These are phyloP conservation scores for Rubus parviflorus DNA, from an alignment of 306 rosid species.

Conservation along the genomic window DNA sequence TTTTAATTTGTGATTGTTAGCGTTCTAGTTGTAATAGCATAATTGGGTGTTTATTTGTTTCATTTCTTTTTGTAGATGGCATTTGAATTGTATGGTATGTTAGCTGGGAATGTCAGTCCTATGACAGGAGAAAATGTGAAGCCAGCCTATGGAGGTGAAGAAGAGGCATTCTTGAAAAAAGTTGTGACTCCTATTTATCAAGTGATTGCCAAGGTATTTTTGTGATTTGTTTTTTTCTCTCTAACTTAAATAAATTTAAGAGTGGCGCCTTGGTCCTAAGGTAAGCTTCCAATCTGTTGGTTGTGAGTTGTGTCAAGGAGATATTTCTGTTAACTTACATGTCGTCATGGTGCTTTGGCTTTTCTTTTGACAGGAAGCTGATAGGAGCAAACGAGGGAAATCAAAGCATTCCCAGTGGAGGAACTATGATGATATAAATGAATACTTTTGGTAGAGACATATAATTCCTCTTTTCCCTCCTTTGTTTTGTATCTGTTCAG, in stretches of 20 bases:
- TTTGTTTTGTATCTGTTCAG: not conserved
- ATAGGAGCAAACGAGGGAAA: slow-evolving; percentile 69
- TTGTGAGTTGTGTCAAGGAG: not conserved
- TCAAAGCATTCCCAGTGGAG: slow-evolving; percentile 99
- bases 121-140: slow-evolving; percentile 96
- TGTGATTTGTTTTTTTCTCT: slow-evolving; percentile 3
- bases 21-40: not conserved
- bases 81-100: slow-evolving; percentile 96
- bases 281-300: not conserved
- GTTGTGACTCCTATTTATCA: slow-evolving; percentile 92
- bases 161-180: slow-evolving; percentile 81
- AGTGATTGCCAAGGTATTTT: slow-evolving; percentile 84
- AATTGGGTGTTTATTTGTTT: slow-evolving; percentile 28
- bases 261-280: slow-evolving; percentile 5
- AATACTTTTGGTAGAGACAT: slow-evolving; percentile 78
- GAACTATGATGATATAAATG: slow-evolving; percentile 94
- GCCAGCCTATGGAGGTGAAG: slow-evolving; percentile 99
- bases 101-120: slow-evolving; percentile 98
- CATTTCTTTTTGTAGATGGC: slow-evolving; percentile 73
- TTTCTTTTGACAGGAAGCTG: slow-evolving; percentile 68
- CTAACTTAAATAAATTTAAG: slow-evolving; percentile 14
- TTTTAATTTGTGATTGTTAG: not conserved
- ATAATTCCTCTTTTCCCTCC: slow-evolving; percentile 8
- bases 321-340: slow-evolving; percentile 11
- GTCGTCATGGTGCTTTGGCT: slow-evolving; percentile 15